Evolutionary conservation across 352 stramenopile genomes (phyloP).

Genomic region (Aphanomyces stellatus): DNA sequence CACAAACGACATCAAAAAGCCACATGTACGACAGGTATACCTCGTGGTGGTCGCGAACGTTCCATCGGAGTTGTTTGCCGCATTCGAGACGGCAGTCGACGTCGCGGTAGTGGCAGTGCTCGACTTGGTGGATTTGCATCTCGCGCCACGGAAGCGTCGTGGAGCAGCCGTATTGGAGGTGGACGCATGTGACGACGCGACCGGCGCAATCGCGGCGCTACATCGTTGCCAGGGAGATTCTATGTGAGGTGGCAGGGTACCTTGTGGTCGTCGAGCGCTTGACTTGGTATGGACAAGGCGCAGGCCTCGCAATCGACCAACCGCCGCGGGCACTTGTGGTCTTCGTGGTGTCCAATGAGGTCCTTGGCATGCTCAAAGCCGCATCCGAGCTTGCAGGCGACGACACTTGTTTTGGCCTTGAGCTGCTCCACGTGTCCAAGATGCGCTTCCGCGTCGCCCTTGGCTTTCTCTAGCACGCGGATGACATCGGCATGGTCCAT

Average conservation of each 20-base stretch:
- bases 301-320: constrained; percentile 48
- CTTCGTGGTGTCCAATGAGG: constrained; percentile 45
- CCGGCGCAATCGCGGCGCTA: constrained; percentile 24
- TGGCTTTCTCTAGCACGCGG: constrained; percentile 28
- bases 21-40: no score
- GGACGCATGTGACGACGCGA: constrained; percentile 37
- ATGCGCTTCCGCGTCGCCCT: constrained; percentile 38
- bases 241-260: constrained; percentile 25
- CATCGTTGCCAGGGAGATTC: background rate
- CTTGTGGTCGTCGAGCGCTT: constrained; percentile 29
- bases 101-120: constrained; percentile 53
- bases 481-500: constrained; percentile 24
- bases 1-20: no score
- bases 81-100: constrained; percentile 46
- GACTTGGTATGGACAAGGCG: constrained; percentile 15
- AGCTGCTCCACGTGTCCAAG: constrained; percentile 41
- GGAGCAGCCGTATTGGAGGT: constrained; percentile 45
- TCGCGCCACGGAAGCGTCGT: constrained; percentile 30
- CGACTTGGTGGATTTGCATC: constrained; percentile 27
- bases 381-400: constrained; percentile 41
- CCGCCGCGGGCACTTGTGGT: constrained; percentile 45
- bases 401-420: constrained; percentile 32
- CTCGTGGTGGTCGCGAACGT: constrained; percentile 44
- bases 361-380: constrained; percentile 42
- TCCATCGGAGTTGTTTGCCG: constrained; percentile 30